A percentile compares a stretch with the other conserved stretches of the same genome.
phyloP scores from a whole-genome alignment of 2,329 filamentous ascomycete species.

The Hypoxylon sp. region DNA sequence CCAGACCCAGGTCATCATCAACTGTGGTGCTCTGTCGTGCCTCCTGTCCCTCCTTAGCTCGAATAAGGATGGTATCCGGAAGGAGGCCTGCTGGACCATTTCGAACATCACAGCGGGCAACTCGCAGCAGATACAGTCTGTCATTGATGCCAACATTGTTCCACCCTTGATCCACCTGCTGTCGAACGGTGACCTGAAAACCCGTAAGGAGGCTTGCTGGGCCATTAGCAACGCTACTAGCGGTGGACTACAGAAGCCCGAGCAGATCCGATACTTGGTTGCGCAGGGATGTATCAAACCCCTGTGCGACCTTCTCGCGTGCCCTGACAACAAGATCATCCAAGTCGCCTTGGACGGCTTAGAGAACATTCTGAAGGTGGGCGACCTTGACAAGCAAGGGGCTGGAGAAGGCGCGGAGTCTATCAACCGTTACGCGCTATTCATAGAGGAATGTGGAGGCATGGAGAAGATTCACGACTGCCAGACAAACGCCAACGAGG shows the following conservation, averaged over 20 bases:
- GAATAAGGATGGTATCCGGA: slow-evolving; percentile 97
- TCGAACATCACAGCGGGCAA: slow-evolving; percentile 99
- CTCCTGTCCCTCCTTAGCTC: slow-evolving; percentile 94
- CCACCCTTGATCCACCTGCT: slow-evolving; percentile 95
- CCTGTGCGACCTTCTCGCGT: slow-evolving; percentile 90
- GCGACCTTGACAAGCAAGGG: slow-evolving; percentile 96
- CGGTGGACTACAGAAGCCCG: slow-evolving; percentile 96
- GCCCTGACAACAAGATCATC: slow-evolving; percentile 99
- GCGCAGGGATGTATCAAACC: slow-evolving; percentile 95
- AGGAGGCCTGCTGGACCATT: slow-evolving; percentile 99
- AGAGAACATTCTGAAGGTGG: slow-evolving; percentile 99
- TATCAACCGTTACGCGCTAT: slow-evolving; percentile 96
- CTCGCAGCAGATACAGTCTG: slow-evolving; percentile 95
- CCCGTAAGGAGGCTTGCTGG: slow-evolving; percentile 99
- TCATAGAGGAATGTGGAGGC: slow-evolving; percentile 97
- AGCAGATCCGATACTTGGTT: slow-evolving; percentile 96
- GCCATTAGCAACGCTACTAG: slow-evolving; percentile 98
- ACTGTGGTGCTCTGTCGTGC: slow-evolving; percentile 91
- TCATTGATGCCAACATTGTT: slow-evolving; percentile 96
- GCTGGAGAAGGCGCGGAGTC: slow-evolving; percentile 75
- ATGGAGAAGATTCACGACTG: slow-evolving; percentile 99
- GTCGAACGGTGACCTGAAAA: slow-evolving; percentile 98
- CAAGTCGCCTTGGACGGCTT: slow-evolving; percentile 97
- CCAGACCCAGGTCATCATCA: slow-evolving; percentile 99
- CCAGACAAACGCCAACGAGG: slow-evolving; percentile 99